A percentile compares a stretch with the other conserved stretches of the same genome.
These are phyloP conservation scores for Apium graveolens DNA, from an alignment of 129 eudicot species.

Conservation along the genomic window DNA sequence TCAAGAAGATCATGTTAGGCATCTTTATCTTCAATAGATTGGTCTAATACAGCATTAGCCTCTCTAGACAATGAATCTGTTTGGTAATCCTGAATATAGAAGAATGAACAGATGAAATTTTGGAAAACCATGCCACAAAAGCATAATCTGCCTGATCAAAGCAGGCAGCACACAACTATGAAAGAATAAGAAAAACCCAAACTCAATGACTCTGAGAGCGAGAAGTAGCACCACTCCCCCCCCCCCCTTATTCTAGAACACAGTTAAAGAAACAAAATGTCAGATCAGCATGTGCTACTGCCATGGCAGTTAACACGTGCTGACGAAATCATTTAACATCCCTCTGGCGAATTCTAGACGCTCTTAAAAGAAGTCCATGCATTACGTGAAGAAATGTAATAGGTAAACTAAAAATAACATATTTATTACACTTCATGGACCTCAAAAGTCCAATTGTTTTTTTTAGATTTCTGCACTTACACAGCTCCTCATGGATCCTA, in stretches of 20 bases:
- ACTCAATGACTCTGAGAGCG: background rate
- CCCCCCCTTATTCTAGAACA: background rate
- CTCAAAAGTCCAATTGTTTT: background rate
- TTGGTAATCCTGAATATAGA: conserved; percentile 39
- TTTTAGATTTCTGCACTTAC: background rate
- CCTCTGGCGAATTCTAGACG: background rate
- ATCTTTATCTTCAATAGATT: conserved; percentile 38
- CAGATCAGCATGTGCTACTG: background rate
- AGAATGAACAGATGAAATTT: background rate
- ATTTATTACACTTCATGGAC: background rate
- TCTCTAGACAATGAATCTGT: conserved; percentile 37
- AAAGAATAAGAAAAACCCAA: background rate
- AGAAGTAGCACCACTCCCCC: background rate
- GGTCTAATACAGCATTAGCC: conserved; percentile 32
- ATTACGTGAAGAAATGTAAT: background rate
- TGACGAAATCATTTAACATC: background rate
- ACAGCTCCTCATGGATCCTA: background rate
- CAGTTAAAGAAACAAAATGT: background rate
- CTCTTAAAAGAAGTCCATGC: conserved; percentile 1
- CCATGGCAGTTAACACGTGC: background rate
- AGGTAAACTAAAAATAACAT: background rate
- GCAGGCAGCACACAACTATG: background rate
- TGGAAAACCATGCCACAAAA: background rate
- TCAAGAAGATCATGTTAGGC: conserved; percentile 26
- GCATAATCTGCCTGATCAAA: background rate